Conservation (phyloP, 1,284 basidiomycete species). For the Pholiota adiposa region DNA sequence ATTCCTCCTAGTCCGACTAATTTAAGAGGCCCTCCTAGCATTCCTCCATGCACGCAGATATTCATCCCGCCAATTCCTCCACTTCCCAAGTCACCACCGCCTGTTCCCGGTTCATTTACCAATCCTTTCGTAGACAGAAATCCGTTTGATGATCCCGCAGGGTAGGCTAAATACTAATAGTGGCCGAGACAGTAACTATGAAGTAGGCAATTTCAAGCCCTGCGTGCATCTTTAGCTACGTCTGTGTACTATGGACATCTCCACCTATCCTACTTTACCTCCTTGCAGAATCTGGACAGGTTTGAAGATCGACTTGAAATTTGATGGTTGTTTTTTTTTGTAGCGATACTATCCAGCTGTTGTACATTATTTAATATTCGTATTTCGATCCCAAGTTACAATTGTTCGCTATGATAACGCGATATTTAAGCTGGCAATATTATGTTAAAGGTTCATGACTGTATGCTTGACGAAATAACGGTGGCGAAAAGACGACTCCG, state of each 20-base stretch:
- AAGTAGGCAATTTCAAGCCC: too few relatives aligned
- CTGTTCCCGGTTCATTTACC: conserved; percentile 4
- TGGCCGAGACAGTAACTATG: not conserved
- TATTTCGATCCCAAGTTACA: not conserved
- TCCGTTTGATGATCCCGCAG: conserved; percentile 6
- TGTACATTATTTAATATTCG: not conserved
- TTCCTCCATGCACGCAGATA: not conserved
- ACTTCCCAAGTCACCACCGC: conserved; percentile 18
- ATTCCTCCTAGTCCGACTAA: not conserved
- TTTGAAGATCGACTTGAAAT: not conserved
- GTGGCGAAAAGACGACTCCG: too few relatives aligned
- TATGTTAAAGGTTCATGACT: too few relatives aligned
- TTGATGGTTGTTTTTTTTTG: not conserved
- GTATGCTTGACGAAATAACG: too few relatives aligned
- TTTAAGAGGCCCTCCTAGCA: not conserved
- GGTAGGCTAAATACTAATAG: not conserved
- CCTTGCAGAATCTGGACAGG: not conserved
- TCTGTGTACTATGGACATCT: not conserved
- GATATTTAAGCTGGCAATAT: too few relatives aligned
- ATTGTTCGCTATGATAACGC: not conserved
- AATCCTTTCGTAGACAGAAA: not conserved
- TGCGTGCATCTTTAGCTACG: not conserved
- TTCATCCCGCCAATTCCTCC: conserved; percentile 17
- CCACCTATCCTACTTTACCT: too few relatives aligned
- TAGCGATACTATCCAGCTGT: not conserved